Conservation (phyloP, 1,139 yeast genomes). For the Geotrichum australiense region DNA sequence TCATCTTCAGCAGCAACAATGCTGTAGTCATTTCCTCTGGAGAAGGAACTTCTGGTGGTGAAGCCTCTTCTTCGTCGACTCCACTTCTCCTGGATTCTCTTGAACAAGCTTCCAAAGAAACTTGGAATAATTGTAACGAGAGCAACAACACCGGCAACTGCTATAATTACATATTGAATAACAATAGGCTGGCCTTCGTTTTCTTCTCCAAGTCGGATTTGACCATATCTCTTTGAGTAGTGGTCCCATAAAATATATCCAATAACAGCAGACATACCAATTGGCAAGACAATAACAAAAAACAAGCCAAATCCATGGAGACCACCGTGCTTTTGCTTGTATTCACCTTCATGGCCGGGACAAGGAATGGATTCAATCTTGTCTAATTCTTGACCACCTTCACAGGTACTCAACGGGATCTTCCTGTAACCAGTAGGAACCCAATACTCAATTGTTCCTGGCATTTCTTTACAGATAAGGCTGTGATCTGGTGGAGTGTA, state of each 20-base stretch:
- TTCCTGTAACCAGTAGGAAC: conserved; percentile 77
- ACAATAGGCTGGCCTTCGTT: conserved; percentile 35
- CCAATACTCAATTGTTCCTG: conserved; percentile 57
- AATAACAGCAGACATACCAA: conserved; percentile 48
- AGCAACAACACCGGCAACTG: conserved; percentile 32
- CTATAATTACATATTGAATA: conserved; percentile 26
- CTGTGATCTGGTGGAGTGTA: conserved; percentile 58
- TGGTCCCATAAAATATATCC: conserved; percentile 73
- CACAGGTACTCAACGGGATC: conserved; percentile 67
- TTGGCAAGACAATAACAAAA: conserved; percentile 51
- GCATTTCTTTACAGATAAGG: conserved; percentile 52
- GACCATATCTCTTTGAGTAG: conserved; percentile 77
- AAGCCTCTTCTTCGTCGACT: conserved; percentile 15
- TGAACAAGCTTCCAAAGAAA: conserved; percentile 17
- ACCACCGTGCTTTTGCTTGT: conserved; percentile 51
- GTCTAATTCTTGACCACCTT: conserved; percentile 65
- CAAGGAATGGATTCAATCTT: conserved; percentile 63
- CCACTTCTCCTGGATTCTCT: conserved; percentile 13
- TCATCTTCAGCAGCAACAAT: conserved; percentile 18
- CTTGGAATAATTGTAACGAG: conserved; percentile 30
- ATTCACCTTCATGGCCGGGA: conserved; percentile 78
- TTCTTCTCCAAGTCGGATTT: conserved; percentile 75
- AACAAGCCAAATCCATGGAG: conserved; percentile 48
- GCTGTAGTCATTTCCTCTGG: conserved; percentile 17
- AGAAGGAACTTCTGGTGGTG: conserved; percentile 21